Evolutionary conservation across 257 asterid species (phyloP).

Genomic region (Verbena officinalis): DNA sequence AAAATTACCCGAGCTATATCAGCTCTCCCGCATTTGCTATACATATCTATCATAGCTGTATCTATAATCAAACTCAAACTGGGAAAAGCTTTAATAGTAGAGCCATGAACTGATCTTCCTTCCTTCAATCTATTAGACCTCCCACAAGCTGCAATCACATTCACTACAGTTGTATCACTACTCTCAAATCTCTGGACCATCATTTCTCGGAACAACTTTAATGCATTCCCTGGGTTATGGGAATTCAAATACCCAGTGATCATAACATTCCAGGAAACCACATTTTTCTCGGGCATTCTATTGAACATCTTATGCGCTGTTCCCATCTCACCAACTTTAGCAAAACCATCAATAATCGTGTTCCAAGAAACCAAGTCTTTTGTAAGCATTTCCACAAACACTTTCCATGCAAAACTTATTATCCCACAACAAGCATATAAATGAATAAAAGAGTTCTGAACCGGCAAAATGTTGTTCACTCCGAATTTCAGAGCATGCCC

Average conservation of each 20-base stretch:
- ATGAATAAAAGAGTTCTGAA: slow-evolving; percentile 66
- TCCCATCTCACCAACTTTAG: slow-evolving; percentile 53
- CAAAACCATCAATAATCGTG: slow-evolving; percentile 48
- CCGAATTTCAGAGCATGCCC: slow-evolving; percentile 68
- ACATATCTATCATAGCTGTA: slow-evolving; percentile 64
- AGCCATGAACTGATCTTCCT: slow-evolving; percentile 73
- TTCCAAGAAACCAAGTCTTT: slow-evolving; percentile 72
- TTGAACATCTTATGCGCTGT: slow-evolving; percentile 63
- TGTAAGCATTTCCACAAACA: slow-evolving; percentile 50
- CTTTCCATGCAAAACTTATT: slow-evolving; percentile 39
- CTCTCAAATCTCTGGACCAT: slow-evolving; percentile 35
- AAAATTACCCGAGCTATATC: slow-evolving; percentile 54
- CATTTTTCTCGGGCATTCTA: slow-evolving; percentile 54
- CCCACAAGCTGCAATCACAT: slow-evolving; percentile 64
- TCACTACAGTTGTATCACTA: slow-evolving; percentile 51
- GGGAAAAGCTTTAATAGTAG: slow-evolving; percentile 40
- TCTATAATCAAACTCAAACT: slow-evolving; percentile 44
- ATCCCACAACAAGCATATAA: slow-evolving; percentile 56
- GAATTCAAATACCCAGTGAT: slow-evolving; percentile 62
- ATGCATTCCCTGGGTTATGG: slow-evolving; percentile 53
- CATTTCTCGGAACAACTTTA: slow-evolving; percentile 72
- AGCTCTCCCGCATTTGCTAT: slow-evolving; percentile 65
- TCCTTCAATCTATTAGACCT: slow-evolving; percentile 73
- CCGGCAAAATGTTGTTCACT: slow-evolving; percentile 55
- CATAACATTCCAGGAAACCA: slow-evolving; percentile 64